These are phyloP conservation scores for Triticum timopheevii DNA, from an alignment of 176 grass and related monocot species.

Conservation along the genomic window DNA sequence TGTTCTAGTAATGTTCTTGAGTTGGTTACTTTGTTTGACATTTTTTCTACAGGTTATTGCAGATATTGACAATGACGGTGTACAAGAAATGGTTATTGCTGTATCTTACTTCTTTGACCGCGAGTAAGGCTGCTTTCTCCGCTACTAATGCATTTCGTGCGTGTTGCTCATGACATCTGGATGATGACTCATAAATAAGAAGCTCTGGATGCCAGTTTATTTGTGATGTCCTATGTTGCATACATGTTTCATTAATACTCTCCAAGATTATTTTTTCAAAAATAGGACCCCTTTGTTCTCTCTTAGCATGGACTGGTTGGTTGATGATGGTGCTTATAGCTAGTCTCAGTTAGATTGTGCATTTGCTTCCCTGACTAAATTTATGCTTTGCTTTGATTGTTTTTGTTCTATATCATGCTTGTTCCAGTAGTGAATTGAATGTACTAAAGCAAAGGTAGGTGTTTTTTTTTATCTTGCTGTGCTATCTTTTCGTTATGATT, in stretches of 20 bases:
- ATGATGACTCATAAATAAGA: slow-evolving; percentile 7
- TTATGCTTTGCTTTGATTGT: slow-evolving; percentile 18
- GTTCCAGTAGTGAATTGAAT: neutral
- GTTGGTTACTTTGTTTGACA: slow-evolving; percentile 18
- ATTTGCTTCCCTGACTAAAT: slow-evolving; percentile 5
- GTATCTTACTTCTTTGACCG: slow-evolving; percentile 91
- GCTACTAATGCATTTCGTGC: neutral
- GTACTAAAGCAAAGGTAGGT: neutral
- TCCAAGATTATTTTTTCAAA: slow-evolving; percentile 7
- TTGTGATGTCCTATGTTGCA: slow-evolving; percentile 13
- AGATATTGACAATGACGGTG: slow-evolving; percentile 91
- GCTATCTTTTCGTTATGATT: slow-evolving; percentile 20
- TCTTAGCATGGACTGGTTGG: neutral
- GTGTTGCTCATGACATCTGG: slow-evolving; percentile 7
- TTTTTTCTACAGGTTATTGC: slow-evolving; percentile 75
- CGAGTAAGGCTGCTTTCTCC: slow-evolving; percentile 55
- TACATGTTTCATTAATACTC: neutral
- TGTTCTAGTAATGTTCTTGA: slow-evolving; percentile 11
- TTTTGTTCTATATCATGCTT: slow-evolving; percentile 7
- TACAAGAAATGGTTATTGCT: slow-evolving; percentile 91
- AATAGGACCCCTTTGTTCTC: slow-evolving; percentile 20
- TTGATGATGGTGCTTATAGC: neutral
- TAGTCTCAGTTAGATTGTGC: slow-evolving; percentile 22
- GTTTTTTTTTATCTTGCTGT: slow-evolving; percentile 36
- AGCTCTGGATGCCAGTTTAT: neutral